Base-by-base conservation (phyloP, 1,139 yeast genomes). In the Kluyveromyces sp. region DNA sequence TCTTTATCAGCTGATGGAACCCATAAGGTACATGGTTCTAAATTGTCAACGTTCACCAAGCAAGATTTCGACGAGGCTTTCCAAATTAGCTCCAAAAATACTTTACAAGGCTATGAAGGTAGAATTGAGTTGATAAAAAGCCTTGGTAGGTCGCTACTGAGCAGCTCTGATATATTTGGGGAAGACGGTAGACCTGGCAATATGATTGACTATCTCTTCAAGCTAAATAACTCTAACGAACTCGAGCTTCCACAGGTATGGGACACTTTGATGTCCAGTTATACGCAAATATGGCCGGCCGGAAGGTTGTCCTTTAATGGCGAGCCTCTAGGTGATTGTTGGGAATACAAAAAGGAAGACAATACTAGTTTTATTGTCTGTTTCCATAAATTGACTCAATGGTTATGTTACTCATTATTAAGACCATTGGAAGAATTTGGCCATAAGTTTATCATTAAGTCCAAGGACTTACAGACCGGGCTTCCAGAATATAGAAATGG, bases 401-500 rank as follows among this genome's bases (percentile, higher is more conserved):
- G 83, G 83, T 65, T 79, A 15, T 73, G 81, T 34, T 79, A 79
- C 57, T 78, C 83, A 2, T 60, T 79, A 43, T 59, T 78, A 25
- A 71, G 72, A 7, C 83, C 83, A 3, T 64, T 79, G 45, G 68
- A 68, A 45, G 61, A 65, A 29, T 74, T 65, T 53, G 72, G 71
- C 3, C 66, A 77, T 41, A 60, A 63, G 35, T 73, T 79, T 53
- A 58, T 56, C 1, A 64, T 72, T 27, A 40, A 50, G 4, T 71
- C 75, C 49, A 69, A 73, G 45, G 56, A 64, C 1, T 61, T 71
- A 39, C 76, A 75, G 63, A 79, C 83, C 0, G 84, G 83, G 0
- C 63, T 79, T 41, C 83, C 84, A 4, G 84, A 79, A 57, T 79
- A 79, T 58, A 67, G 84, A 54, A 79, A 79, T 50, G 84, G 83